Conservation (phyloP, 148 eudicot genomes). For the Amaranthus hypochondriacus region DNA sequence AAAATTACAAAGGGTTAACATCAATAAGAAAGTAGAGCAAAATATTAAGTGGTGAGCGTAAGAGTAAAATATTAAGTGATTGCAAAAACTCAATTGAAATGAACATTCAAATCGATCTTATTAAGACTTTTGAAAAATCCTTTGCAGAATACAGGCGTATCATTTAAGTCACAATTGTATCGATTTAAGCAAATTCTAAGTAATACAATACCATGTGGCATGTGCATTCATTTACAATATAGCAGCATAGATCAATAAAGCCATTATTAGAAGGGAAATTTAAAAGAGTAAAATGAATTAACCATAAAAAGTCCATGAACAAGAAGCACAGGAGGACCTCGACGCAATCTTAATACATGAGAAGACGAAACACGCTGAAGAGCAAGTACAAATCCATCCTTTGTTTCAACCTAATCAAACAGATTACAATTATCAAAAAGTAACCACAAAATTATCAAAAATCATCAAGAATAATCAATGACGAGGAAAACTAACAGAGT, state of each 20-base stretch:
- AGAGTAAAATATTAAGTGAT: too few relatives aligned
- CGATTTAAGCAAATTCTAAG: background rate
- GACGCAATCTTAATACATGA: conserved; percentile 20
- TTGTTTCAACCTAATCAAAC: conserved; percentile 52
- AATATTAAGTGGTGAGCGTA: too few relatives aligned
- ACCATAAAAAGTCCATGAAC: conserved; percentile 91
- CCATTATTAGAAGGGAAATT: background rate
- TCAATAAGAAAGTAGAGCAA: too few relatives aligned
- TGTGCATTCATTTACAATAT: background rate
- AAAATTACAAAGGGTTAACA: too few relatives aligned
- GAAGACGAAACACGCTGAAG: conserved; percentile 72
- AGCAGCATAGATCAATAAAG: background rate
- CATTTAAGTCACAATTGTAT: too few relatives aligned
- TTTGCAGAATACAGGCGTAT: too few relatives aligned
- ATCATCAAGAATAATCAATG: background rate
- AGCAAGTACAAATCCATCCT: conserved; percentile 72
- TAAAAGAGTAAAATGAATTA: background rate
- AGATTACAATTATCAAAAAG: background rate
- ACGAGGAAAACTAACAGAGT: conserved; percentile 41
- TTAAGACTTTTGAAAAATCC: too few relatives aligned
- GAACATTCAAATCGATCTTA: too few relatives aligned
- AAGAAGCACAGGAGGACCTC: conserved; percentile 68
- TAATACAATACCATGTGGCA: background rate
- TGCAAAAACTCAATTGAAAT: too few relatives aligned
- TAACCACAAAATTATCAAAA: background rate